Base-by-base conservation (phyloP, 2,329 filamentous ascomycete genomes). In the Pseudogymnoascus sp. region DNA sequence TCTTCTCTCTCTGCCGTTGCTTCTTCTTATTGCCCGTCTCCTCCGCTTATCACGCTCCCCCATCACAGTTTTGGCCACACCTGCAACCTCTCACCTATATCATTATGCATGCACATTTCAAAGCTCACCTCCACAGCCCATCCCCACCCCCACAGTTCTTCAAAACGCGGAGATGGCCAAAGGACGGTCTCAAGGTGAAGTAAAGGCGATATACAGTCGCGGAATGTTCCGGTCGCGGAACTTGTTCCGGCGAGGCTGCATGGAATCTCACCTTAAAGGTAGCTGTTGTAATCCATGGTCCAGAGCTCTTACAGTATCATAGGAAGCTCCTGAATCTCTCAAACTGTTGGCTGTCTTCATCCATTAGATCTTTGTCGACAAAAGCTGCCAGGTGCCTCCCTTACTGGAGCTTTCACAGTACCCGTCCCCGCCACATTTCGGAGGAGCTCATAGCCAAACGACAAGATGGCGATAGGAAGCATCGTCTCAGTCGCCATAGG, bases 391-490 rank as follows among this genome's bases (percentile, higher is more conserved):
- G 33, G 8, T 33, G 25, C n/a, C n/a, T 19, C 28, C 25, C n/a
- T 52, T 5, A 9, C 23, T 55, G n/a, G n/a, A 7, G n/a, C n/a
- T 30, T 33, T 5, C 4, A 55, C 5, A 12, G n/a, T 12, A 19
- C 42, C 28, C 14, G n/a, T 12, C 28, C 22, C n/a, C 5, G n/a
- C 5, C 6, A 19, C 45, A 7, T 16, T 30, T 55, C 12, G n/a
- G 45, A 30, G 25, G 25, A 30, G 45, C 14, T 5, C 45, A 55
- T 30, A 55, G 28, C n/a, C 45, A 8, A 33, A 11, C 45, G 45
- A 30, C 58, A 39, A 36, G 23, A 67, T 68, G 66, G 66, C 66
- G 5, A 66, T 67, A 30, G 39, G 60, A 39, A 62, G 63, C 59
- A 49, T 66, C 23, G n/a, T 66, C 11, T 61, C 60, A 9, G 28